Conservation (phyloP, 139 green algal genomes). For the Astrephomene gubernaculifera region DNA sequence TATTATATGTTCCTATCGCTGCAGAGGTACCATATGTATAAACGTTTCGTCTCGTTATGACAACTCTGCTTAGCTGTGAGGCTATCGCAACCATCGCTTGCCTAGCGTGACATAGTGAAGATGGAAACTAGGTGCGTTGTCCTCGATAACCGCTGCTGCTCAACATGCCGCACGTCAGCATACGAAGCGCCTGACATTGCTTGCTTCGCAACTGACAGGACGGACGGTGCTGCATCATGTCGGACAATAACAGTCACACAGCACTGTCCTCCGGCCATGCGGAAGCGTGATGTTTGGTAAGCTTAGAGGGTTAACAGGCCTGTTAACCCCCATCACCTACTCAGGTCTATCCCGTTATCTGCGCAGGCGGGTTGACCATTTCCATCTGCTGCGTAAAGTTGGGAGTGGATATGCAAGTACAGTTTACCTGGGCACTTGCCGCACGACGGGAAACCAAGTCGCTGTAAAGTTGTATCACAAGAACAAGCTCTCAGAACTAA, state of each 20-base stretch:
- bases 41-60: too few species aligned
- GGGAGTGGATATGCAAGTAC: constrained; percentile 70
- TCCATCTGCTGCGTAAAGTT: constrained; percentile 55
- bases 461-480: constrained; percentile 73
- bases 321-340: too few species aligned
- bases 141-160: too few species aligned
- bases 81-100: too few species aligned
- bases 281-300: constrained; percentile 51
- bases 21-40: too few species aligned
- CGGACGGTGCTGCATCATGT: constrained; percentile 21
- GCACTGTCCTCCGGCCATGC: constrained; percentile 52
- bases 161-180: too few species aligned
- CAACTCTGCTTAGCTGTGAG: too few species aligned
- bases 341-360: background rate
- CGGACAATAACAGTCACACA: constrained; percentile 51
- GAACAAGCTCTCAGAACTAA: constrained; percentile 65
- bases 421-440: constrained; percentile 64
- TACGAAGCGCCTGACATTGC: too few species aligned
- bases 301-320: too few species aligned
- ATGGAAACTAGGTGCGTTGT: too few species aligned
- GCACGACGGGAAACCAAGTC: constrained; percentile 48
- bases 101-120: too few species aligned
- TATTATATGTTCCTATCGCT: too few species aligned
- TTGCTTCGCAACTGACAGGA: constrained; percentile 7
- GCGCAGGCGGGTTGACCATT: constrained; percentile 61